A percentile compares a stretch with the other conserved stretches of the same genome.
These are phyloP conservation scores for Aspergillus haitiensis DNA, from an alignment of 495 filamentous ascomycete species.

Conservation along the genomic window DNA sequence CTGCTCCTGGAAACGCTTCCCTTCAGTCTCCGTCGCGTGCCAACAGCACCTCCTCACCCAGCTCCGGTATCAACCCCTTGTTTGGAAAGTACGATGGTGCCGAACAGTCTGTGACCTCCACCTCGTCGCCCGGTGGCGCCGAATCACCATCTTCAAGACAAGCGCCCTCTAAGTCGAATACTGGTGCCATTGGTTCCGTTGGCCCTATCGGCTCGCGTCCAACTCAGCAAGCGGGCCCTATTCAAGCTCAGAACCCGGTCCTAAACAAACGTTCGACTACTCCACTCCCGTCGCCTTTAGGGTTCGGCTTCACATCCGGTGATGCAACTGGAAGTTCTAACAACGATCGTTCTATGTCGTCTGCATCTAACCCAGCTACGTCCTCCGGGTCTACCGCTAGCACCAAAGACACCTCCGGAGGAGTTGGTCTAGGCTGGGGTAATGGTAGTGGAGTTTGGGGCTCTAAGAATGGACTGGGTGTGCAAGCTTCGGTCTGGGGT, in stretches of 20 bases:
- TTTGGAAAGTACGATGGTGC: slow-evolving; percentile 55
- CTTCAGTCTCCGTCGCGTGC: slow-evolving; percentile 72
- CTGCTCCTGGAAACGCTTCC: slow-evolving; percentile 32
- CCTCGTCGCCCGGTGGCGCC: slow-evolving; percentile 84
- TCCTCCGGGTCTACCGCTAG: slow-evolving; percentile 30
- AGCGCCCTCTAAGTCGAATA: slow-evolving; percentile 48
- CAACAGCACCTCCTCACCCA: slow-evolving; percentile 84
- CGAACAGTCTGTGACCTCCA: slow-evolving; percentile 83
- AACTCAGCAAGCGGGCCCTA: slow-evolving; percentile 46
- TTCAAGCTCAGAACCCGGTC: slow-evolving; percentile 59
- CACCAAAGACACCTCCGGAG: slow-evolving; percentile 51
- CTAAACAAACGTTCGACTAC: slow-evolving; percentile 86
- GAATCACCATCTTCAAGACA: slow-evolving; percentile 78
- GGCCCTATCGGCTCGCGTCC: slow-evolving; percentile 95
- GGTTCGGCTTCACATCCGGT: slow-evolving; percentile 66
- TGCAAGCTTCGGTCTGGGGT: slow-evolving; percentile 77
- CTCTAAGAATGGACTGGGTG: slow-evolving; percentile 65
- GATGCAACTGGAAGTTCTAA: slow-evolving; percentile 44
- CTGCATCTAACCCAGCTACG: slow-evolving; percentile 59
- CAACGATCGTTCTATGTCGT: slow-evolving; percentile 62
- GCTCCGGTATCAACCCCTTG: slow-evolving; percentile 62
- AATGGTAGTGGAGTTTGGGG: slow-evolving; percentile 73
- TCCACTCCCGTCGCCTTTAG: slow-evolving; percentile 81
- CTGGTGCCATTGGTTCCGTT: slow-evolving; percentile 63
- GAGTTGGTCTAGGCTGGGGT: slow-evolving; percentile 67